A percentile compares a stretch with the other conserved stretches of the same genome.
Conservation (phyloP, 2,329 filamentous ascomycete species). For the Calonectria henricotiae region DNA sequence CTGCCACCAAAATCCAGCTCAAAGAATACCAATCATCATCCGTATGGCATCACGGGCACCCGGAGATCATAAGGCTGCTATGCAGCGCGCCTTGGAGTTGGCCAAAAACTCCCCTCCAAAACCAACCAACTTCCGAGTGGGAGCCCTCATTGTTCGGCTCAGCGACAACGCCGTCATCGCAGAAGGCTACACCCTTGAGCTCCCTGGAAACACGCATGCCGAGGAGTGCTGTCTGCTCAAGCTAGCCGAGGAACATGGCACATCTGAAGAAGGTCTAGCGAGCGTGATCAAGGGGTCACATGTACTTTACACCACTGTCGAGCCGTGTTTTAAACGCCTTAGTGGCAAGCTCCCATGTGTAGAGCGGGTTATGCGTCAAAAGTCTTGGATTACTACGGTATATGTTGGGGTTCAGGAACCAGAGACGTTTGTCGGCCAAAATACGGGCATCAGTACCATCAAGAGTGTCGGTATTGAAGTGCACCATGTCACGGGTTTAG, state of each 20-base stretch:
- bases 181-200: constrained; percentile 92
- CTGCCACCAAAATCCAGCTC: background rate
- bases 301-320: constrained; percentile 91
- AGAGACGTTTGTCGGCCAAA: constrained; percentile 89
- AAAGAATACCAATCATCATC: background rate
- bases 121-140: constrained; percentile 94
- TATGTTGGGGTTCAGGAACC: constrained; percentile 93
- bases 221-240: constrained; percentile 95
- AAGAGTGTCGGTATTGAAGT: constrained; percentile 82
- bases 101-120: constrained; percentile 87
- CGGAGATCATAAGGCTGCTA: constrained; percentile 67
- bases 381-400: constrained; percentile 79
- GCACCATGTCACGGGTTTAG: constrained; percentile 81
- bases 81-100: constrained; percentile 82
- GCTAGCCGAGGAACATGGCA: constrained; percentile 66
- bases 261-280: constrained; percentile 72
- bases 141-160: constrained; percentile 84
- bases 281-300: constrained; percentile 55
- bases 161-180: constrained; percentile 75
- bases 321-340: constrained; percentile 83
- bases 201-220: constrained; percentile 94
- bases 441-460: constrained; percentile 81
- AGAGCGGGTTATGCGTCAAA: constrained; percentile 80
- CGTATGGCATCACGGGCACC: constrained; percentile 49
- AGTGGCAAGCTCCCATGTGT: constrained; percentile 85